Evolutionary conservation across 305 asterid genomes (phyloP), one percentile per base, ranked within the genome.

Genomic region (Ilex paraguariensis): DNA sequence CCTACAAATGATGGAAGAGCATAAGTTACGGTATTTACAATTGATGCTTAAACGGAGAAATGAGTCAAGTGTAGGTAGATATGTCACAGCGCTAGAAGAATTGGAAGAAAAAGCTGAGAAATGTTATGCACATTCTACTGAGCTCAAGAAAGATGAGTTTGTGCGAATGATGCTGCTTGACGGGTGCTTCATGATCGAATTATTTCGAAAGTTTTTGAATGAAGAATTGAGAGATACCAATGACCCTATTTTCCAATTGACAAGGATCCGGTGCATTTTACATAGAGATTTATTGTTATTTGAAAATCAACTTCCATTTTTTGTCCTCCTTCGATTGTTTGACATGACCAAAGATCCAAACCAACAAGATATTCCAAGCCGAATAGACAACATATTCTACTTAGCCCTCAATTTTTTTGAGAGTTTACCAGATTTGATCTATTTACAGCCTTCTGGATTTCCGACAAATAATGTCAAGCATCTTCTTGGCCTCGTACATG

Each of bases 161-260:
- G 69, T 66, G 2, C 59, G 65, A 48, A 75, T 75, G 77, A 8
- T 71, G 66, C 59, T 75, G 6, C 7, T 71, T 7, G 81, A 76
- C 31, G 77, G 77, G 32, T 65, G 74, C 50, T 71, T 76, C 28
- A 52, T 71, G 31, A 62, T 68, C 0, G 77, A 76, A 1, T 49
- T 71, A 5, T 54, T 71, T 2, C 46, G 58, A 7, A 70, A 67
- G 52, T 63, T 33, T 30, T 60, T 31, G 36, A 57, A 30, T 55
- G 2, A 3, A 2, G 2, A 33, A 12, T 0, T 10, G 6, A 30
- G 33, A 15, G 46, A 60, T 7, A 58, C 14, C 28, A 58, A 60
- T 6, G 81, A 75, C 52, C 66, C 69, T 0, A 45, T 67, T 28
- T 75, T 68, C 30, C 57, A 57, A 36, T 8, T 57, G 3, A 9